Conservation (phyloP, 257 asterid genomes). For the Solanum chilense region DNA sequence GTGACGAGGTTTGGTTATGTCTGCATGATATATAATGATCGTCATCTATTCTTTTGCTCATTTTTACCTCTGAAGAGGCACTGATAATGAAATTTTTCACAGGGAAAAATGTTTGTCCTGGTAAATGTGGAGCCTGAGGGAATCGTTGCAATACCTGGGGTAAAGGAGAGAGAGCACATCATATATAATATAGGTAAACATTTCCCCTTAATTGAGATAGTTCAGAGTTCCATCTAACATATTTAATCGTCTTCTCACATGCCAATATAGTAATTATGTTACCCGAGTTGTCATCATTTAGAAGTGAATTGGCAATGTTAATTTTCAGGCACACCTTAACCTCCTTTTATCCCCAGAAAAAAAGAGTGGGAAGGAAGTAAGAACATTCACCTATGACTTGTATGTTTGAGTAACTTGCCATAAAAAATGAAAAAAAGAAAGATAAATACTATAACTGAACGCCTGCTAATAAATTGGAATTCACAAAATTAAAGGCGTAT, state of each 20-base stretch:
- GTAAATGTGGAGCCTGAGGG: slow-evolving; percentile 75
- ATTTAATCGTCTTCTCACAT: background rate
- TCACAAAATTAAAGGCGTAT: background rate
- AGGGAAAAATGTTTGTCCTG: slow-evolving; percentile 45
- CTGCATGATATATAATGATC: background rate
- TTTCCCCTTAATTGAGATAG: background rate
- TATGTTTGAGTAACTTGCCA: background rate
- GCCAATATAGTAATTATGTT: background rate
- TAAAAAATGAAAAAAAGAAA: background rate
- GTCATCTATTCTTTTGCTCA: background rate
- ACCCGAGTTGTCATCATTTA: background rate
- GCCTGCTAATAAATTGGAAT: background rate
- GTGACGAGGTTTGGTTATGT: slow-evolving; percentile 27
- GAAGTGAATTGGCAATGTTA: background rate
- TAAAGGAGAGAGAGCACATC: slow-evolving; percentile 38
- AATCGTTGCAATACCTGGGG: slow-evolving; percentile 60
- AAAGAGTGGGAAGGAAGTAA: background rate
- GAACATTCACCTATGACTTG: background rate
- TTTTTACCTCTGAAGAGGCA: background rate
- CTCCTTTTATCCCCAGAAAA: background rate
- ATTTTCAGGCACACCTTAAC: background rate
- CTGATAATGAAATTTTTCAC: background rate
- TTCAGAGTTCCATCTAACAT: background rate
- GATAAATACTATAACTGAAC: background rate
- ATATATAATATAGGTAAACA: slow-evolving; percentile 52